A percentile compares a stretch with the other conserved stretches of the same genome.
phyloP scores from a whole-genome alignment of 768 basidiomycete species.

The Rossbeevera mucosa region DNA sequence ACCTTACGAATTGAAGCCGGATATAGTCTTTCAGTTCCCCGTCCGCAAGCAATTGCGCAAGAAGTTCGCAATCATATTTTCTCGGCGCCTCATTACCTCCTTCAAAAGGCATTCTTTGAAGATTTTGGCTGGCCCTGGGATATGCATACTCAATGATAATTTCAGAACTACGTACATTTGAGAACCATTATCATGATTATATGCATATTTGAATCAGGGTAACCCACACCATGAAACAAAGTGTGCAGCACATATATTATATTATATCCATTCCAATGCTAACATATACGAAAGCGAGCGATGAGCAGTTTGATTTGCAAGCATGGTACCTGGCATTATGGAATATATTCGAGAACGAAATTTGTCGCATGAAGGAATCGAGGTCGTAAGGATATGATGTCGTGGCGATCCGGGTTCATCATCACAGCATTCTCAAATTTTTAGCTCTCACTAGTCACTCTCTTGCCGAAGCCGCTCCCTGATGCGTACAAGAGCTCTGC shows the following conservation, averaged over 20 bases:
- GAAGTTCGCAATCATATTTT: background rate
- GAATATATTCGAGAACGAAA: background rate
- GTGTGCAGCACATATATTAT: too few species aligned
- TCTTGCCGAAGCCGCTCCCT: slow-evolving; percentile 43
- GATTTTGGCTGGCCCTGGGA: too few species aligned
- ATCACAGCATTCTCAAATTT: background rate
- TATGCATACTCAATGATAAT: too few species aligned
- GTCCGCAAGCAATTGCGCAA: background rate
- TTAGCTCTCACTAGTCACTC: slow-evolving; percentile 12
- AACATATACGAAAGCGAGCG: background rate
- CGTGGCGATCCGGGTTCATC: background rate
- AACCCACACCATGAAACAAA: too few species aligned
- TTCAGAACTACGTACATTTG: too few species aligned
- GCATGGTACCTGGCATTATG: background rate
- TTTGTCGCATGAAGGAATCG: background rate
- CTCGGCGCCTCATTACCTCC: background rate
- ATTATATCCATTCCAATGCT: background rate
- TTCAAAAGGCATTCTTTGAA: too few species aligned
- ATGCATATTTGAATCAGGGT: background rate
- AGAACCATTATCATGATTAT: too few species aligned
- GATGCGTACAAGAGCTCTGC: slow-evolving; percentile 52
- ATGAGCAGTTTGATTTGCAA: background rate
- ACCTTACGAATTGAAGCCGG: background rate
- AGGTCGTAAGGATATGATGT: background rate
- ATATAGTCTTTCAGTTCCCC: background rate